Evolutionary conservation across 164 flowering plant species (phyloP).

Genomic region (Warburgia ugandensis): DNA sequence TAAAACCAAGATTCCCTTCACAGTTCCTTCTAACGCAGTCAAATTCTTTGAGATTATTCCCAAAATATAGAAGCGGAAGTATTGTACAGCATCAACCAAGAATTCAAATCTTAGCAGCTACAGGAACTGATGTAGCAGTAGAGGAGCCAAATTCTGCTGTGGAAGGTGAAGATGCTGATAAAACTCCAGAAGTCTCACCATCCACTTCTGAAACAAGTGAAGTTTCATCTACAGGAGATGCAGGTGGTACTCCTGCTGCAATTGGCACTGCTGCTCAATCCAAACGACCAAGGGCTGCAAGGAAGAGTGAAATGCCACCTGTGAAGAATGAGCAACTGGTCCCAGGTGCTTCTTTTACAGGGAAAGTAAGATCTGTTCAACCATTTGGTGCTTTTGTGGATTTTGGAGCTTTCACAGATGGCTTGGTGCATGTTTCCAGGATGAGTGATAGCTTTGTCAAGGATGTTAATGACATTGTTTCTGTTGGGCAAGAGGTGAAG

Average conservation of each 20-base stretch:
- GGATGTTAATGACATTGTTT: conserved; percentile 66
- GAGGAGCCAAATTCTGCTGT: conserved; percentile 50
- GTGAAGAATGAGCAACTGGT: conserved; percentile 78
- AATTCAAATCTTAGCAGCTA: conserved; percentile 33
- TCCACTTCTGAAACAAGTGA: conserved; percentile 30
- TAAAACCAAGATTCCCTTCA: conserved; percentile 22
- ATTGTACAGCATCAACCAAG: conserved; percentile 20
- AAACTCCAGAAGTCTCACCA: conserved; percentile 24
- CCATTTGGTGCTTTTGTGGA: conserved; percentile 98
- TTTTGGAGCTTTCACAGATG: conserved; percentile 96
- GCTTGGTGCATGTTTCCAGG: conserved; percentile 85
- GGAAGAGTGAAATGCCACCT: conserved; percentile 94
- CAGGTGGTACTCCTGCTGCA: conserved; percentile 22
- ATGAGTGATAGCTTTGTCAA: conserved; percentile 83
- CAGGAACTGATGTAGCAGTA: conserved; percentile 63
- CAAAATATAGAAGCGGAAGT: conserved; percentile 21
- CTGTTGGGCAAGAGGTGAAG: conserved; percentile 92
- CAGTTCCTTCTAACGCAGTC: conserved; percentile 35
- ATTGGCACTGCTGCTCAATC: conserved; percentile 27
- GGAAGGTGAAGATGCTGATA: conserved; percentile 29
- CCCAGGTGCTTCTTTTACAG: conserved; percentile 81
- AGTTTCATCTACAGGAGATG: conserved; percentile 29
- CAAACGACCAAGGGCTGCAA: conserved; percentile 39
- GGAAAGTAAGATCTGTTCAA: conserved; percentile 87
- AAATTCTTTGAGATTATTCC: conserved; percentile 40